These are phyloP conservation scores for Fusarium mangiferae DNA, from an alignment of 2,329 filamentous ascomycete genomes.

Conservation along the genomic window DNA sequence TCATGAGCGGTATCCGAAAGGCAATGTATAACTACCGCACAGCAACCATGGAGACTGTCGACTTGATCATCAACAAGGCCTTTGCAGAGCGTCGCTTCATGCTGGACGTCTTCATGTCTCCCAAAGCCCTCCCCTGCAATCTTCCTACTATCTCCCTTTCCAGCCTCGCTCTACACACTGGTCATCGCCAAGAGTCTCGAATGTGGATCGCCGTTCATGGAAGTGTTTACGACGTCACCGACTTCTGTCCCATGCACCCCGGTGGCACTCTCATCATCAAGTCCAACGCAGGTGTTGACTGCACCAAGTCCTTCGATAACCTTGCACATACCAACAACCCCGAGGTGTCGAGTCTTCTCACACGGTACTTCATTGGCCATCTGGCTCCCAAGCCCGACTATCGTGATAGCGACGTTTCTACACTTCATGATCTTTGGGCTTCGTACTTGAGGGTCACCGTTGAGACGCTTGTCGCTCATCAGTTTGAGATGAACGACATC, in stretches of 20 bases:
- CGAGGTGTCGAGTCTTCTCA: conserved; percentile 62
- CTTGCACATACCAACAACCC: conserved; percentile 66
- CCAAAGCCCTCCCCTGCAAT: conserved; percentile 62
- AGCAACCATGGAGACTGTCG: conserved; percentile 61
- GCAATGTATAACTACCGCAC: conserved; percentile 64
- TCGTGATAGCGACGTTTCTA: conserved; percentile 55
- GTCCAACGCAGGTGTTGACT: conserved; percentile 65
- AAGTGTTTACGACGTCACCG: conserved; percentile 63
- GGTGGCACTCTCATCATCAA: conserved; percentile 64
- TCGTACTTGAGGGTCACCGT: conserved; percentile 60
- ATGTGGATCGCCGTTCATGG: conserved; percentile 65
- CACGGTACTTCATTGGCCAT: conserved; percentile 65
- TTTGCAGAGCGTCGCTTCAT: conserved; percentile 67
- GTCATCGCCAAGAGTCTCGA: conserved; percentile 57
- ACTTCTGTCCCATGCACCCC: conserved; percentile 64
- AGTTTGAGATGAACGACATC: conserved; percentile 64
- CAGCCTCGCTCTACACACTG: conserved; percentile 61
- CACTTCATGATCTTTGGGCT: conserved; percentile 61
- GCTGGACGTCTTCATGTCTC: conserved; percentile 68
- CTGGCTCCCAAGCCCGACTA: conserved; percentile 62
- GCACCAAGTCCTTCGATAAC: conserved; percentile 62
- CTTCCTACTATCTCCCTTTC: conserved; percentile 61
- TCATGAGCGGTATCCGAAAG: conserved; percentile 66
- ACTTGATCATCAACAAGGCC: conserved; percentile 61
- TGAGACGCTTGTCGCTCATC: conserved; percentile 63